Base-by-base conservation (phyloP, 2,329 filamentous ascomycete genomes). In the Alternaria tenuissima region DNA sequence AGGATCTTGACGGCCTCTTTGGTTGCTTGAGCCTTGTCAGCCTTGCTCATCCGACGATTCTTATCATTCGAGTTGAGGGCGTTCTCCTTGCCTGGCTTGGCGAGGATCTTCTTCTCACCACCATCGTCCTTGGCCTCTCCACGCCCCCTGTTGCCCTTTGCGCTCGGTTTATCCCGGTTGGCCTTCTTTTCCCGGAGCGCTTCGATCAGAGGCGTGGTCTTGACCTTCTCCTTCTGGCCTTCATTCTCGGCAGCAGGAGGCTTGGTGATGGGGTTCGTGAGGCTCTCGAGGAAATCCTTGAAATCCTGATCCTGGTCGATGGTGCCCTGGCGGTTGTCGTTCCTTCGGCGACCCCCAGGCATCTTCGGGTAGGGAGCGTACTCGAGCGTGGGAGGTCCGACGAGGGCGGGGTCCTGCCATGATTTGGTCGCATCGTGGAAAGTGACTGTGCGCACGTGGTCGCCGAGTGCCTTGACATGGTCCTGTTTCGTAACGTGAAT, bases 271-370 rank as follows among this genome's bases (percentile, higher is more conserved):
- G 86, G 87, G 68, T 96, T 93, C 1, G 94, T 96, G 47, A 98
- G 85, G 55, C 87, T 91, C 76, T 96, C 91, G 7, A 99, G 85
- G 76, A 98, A 99, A 26, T 89, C 88, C 82, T 97, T 96, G 71
- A 97, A 99, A 70, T 98, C 95, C 0, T 92, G 89, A 73, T 99
- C 95, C 76, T 97, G 93, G 71, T 99, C 95, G 67, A 99, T 98
- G 3, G 93, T 97, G 54, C 94, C 95, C 76, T 97, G 92, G 14
- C 94, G 89, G 54, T 89, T 88, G 81, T 99, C 95, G 55, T 88
- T 87, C 34, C 93, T 89, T 51, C 87, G 87, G 76, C 92, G 92
- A 36, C 85, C 87, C 60, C 87, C 87, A 1, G 94, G 93, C 1
- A 93, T 87, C 71, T 94, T 94, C 67, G 92, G 92, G 80, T 94